A percentile compares a stretch with the other conserved stretches of the same genome.
These are phyloP conservation scores for Stagonosporopsis cucurbitacearum DNA, from an alignment of 2,329 filamentous ascomycete genomes.

Conservation along the genomic window DNA sequence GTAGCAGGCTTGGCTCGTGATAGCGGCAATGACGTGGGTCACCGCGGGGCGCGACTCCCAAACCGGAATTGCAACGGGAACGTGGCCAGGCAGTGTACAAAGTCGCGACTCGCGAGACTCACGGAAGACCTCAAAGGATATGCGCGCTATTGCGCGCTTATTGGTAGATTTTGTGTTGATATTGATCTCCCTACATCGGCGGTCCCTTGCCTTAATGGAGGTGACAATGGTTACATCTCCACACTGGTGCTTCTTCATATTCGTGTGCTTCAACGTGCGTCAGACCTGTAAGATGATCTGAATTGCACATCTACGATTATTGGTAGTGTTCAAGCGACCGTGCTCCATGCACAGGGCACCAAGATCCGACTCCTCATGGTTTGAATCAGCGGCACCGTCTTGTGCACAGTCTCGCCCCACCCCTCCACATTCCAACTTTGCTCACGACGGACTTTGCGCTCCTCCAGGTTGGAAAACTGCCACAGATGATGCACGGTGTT, in stretches of 20 bases:
- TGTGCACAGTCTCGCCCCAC: conserved; percentile 97
- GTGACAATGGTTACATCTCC: background rate
- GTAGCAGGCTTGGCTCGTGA: conserved; percentile 35
- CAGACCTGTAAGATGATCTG: background rate
- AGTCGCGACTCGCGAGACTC: background rate
- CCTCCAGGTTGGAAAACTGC: conserved; percentile 97
- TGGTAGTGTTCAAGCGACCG: conserved; percentile 69
- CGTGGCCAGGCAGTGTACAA: background rate
- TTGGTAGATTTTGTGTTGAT: background rate
- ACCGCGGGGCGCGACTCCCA: conserved; percentile 11
- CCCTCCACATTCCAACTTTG: conserved; percentile 95
- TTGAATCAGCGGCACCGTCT: conserved; percentile 96
- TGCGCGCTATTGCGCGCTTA: background rate
- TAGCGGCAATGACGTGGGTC: conserved; percentile 41
- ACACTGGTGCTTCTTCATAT: background rate
- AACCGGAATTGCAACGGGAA: conserved; percentile 11
- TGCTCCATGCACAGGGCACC: conserved; percentile 95
- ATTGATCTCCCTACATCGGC: background rate
- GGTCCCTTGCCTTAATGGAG: background rate
- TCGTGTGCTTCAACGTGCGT: background rate
- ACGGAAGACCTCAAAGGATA: background rate
- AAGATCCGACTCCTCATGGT: conserved; percentile 93
- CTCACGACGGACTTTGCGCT: conserved; percentile 87
- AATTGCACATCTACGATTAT: background rate
- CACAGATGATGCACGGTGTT: conserved; percentile 98